Conservation (phyloP, 176 grass and related monocot species). For the Eragrostis curvula region DNA sequence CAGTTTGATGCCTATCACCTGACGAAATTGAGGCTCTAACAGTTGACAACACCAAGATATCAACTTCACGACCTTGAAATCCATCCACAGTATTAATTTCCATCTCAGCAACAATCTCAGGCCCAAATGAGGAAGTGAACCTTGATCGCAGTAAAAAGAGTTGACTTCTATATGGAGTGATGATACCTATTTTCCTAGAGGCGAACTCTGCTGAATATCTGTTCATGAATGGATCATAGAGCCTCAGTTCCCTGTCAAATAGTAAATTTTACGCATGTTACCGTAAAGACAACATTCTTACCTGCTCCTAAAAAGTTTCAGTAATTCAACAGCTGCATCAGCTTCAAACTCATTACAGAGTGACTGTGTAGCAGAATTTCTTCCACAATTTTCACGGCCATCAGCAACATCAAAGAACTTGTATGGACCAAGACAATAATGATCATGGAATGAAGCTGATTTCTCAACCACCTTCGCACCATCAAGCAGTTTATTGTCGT, state of each 20-base stretch:
- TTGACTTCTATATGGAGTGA: slow-evolving; percentile 95
- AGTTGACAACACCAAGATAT: slow-evolving; percentile 92
- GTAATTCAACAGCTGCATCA: slow-evolving; percentile 74
- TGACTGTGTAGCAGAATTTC: slow-evolving; percentile 74
- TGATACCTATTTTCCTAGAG: slow-evolving; percentile 80
- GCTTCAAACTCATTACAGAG: slow-evolving; percentile 87
- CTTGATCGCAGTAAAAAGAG: slow-evolving; percentile 78
- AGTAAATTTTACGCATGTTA: background rate
- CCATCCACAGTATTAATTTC: slow-evolving; percentile 97
- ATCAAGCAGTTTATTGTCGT: slow-evolving; percentile 91
- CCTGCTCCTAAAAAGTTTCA: slow-evolving; percentile 79
- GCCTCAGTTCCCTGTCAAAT: slow-evolving; percentile 19
- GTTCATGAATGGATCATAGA: slow-evolving; percentile 48
- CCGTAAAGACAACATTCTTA: slow-evolving; percentile 39
- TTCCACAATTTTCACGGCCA: slow-evolving; percentile 70
- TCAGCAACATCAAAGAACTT: slow-evolving; percentile 97
- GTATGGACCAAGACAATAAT: slow-evolving; percentile 78
- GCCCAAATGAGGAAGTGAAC: slow-evolving; percentile 73
- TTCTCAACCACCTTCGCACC: slow-evolving; percentile 65
- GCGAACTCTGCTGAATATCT: slow-evolving; percentile 82
- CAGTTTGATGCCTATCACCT: slow-evolving; percentile 34
- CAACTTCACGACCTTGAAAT: slow-evolving; percentile 99
- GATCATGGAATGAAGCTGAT: slow-evolving; percentile 77
- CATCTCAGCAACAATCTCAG: slow-evolving; percentile 84
- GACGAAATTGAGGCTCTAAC: slow-evolving; percentile 81